Evolutionary conservation across 805 yeast species (phyloP), one percentile per base, ranked within the genome.

Genomic region (Candida multigemmis): DNA sequence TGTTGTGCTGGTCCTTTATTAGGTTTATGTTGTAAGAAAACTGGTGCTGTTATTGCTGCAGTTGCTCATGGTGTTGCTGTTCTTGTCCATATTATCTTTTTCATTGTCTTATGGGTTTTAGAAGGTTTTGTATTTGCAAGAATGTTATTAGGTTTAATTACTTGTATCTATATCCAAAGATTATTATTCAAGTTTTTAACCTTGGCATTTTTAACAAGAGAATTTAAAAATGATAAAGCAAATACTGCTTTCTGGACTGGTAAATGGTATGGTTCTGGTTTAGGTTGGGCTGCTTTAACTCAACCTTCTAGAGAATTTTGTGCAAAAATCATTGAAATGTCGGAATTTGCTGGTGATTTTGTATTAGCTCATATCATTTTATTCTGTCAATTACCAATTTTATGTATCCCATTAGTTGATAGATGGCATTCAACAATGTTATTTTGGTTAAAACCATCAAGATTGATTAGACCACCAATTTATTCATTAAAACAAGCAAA

Each of bases 201-300:
- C 7, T 64, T 79, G 28, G 57, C 74, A 40, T 63, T 77, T 57
- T 67, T 93, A 50, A 84, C 96, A 28, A 77, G 98, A 68, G 99
- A 91, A 65, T 86, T 86, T 69, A 85, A 85, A 77, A 83, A 82
- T 46, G 96, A 89, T 60, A 84, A 78, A 50, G 68, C 97, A 19
- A 91, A 91, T 65, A 81, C 94, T 44, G 97, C 98, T 16, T 91
- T 94, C 93, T 91, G 99, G 99, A 83, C 95, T 32, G 99, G 99
- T 71, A 87, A 86, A 61, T 91, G 99, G 99, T 86, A 87, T 56
- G 91, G 94, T 33, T 68, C 83, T 34, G 91, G 94, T 49, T 62
- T 89, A 58, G 98, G 97, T 34, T 76, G 78, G 74, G 75, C 79
- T 71, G 95, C 96, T 12, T 73, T 82, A 69, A 78, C 97, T 18